Evolutionary conservation across 2,329 filamentous ascomycete species (phyloP), one percentile per base, ranked within the genome.

Genomic region (Acrodontium crateriforme): DNA sequence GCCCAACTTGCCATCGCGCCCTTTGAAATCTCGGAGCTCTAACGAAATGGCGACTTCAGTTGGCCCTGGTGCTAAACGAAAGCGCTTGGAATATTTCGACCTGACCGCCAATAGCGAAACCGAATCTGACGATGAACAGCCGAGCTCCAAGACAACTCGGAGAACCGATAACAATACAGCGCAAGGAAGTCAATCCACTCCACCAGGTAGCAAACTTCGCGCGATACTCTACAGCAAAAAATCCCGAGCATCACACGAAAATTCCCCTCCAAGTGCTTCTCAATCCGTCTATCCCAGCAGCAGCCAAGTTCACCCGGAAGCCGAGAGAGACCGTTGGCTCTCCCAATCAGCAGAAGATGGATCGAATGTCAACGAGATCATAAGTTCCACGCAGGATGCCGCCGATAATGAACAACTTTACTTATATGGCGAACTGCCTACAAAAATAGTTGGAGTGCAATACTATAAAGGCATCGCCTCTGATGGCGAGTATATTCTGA

Each of bases 391-490:
- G 10, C 46, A 52, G 21, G 40, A 32, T 20, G 37, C 42, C 4
- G 40, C 47, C 3, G 38, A 32, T n/a, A 38, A 31, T 19, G 44
- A 47, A 5, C 30, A 42, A n/a, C 28, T 46, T 13, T 31, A 39
- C 37, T 31, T 38, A 6, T 53, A 48, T 26, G 58, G 54, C 10
- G 46, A 49, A 22, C 27, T 69, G 6, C 41, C 60, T 9, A 63
- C 60, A 20, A 73, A 72, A 35, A 68, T 74, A 16, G 71, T 76
- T 3, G 71, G 71, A 47, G 66, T 54, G 35, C 62, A 57, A 24
- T 79, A 70, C 46, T 81, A 82, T 48, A 53, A 52, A 30, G 76
- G 76, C 2, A 59, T 65, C 38, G 75, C 74, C 9, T 73, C 65
- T 6, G 41, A 60, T 2, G 73, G 74, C 14, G 76, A 82, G 47